Conservation (phyloP, 176 grass and related monocot genomes). For the Elaeis guineensis region DNA sequence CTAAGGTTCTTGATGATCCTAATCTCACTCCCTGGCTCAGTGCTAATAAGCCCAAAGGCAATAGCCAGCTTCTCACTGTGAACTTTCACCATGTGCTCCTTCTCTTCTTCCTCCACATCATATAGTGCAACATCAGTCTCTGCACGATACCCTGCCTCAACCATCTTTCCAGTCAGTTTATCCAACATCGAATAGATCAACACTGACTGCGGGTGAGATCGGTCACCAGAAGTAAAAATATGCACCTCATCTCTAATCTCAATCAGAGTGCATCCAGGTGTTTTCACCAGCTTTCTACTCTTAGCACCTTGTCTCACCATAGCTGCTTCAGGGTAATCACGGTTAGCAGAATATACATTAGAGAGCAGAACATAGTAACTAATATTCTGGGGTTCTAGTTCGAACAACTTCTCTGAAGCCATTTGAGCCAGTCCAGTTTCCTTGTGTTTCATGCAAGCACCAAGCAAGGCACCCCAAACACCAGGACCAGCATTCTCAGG, state of each 20-base stretch:
- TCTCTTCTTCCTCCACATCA: conserved; percentile 22
- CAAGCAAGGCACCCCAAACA: conserved; percentile 26
- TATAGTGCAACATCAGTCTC: conserved; percentile 16
- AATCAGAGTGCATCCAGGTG: conserved; percentile 14
- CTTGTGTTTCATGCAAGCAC: conserved; percentile 25
- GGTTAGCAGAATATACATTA: conserved; percentile 18
- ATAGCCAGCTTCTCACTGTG: conserved; percentile 24
- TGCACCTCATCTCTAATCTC: conserved; percentile 11
- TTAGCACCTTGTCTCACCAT: conserved; percentile 21
- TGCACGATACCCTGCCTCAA: conserved; percentile 10
- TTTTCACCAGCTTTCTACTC: conserved; percentile 5
- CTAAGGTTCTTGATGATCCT: conserved; percentile 27
- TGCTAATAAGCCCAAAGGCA: conserved; percentile 10
- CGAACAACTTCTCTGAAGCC: conserved; percentile 13
- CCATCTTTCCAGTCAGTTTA: conserved; percentile 6
- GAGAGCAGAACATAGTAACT: conserved; percentile 25
- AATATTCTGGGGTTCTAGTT: conserved; percentile 18
- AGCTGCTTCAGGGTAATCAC: conserved; percentile 17
- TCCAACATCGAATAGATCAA: conserved; percentile 9
- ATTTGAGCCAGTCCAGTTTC: conserved; percentile 7
- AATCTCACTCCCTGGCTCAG: conserved; percentile 17
- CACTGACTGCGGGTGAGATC: conserved; percentile 5
- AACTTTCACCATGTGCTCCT: conserved; percentile 24
- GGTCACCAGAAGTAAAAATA: conserved; percentile 11
- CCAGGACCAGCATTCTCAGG: conserved; percentile 8